These are phyloP conservation scores for Schizopora paradoxa DNA, from an alignment of 1,284 basidiomycete genomes.

Conservation along the genomic window DNA sequence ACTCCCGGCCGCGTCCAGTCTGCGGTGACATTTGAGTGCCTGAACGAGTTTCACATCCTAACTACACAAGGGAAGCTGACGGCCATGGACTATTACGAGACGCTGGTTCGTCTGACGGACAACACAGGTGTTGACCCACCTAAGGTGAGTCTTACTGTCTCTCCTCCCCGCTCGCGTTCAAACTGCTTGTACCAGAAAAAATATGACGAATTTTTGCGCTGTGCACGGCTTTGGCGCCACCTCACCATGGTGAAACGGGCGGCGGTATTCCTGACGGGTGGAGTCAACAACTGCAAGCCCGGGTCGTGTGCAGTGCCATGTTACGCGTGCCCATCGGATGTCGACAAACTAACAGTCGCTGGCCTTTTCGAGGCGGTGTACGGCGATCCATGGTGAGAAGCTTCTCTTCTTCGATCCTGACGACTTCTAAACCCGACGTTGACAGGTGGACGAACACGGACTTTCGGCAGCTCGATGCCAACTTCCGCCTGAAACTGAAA, in stretches of 20 bases:
- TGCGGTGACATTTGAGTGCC: slow-evolving; percentile 1
- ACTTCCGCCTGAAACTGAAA: slow-evolving; percentile 4
- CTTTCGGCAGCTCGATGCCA: slow-evolving; percentile 1
- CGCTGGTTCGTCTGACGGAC: not conserved
- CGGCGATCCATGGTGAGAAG: not conserved
- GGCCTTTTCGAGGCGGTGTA: not conserved
- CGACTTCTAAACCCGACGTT: not conserved
- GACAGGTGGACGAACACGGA: not conserved
- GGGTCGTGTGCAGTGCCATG: slow-evolving; percentile 1
- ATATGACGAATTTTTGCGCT: slow-evolving; percentile 2
- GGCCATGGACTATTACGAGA: not conserved
- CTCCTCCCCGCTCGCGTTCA: not conserved
- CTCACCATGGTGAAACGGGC: slow-evolving; percentile 1
- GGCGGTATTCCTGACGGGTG: not conserved
- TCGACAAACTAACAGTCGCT: not conserved
- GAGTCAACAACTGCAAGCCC: not conserved
- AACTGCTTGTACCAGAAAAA: not conserved
- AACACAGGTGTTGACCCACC: not conserved
- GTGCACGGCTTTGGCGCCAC: not conserved
- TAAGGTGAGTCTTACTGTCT: not conserved
- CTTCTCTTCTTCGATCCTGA: not conserved
- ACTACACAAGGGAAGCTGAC: not conserved
- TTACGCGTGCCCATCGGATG: slow-evolving; percentile 1
- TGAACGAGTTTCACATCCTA: slow-evolving; percentile 5
- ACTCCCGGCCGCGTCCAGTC: slow-evolving; percentile 2